A percentile compares a stretch with the other conserved stretches of the same genome.
Evolutionary conservation across 805 yeast genomes (phyloP).

Genomic region (Ogataea pignaliae): DNA sequence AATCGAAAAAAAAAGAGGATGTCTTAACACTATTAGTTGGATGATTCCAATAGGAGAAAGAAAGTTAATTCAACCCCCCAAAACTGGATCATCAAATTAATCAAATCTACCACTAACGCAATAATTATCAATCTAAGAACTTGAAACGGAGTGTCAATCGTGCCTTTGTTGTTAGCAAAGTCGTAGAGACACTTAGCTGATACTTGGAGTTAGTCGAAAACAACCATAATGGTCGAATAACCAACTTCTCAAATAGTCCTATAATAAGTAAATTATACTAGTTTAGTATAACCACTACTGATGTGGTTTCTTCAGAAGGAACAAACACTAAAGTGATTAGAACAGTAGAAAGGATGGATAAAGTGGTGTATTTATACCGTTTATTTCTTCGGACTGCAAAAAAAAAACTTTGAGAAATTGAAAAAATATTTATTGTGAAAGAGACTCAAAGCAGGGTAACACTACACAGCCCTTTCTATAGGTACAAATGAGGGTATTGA

Average conservation of each 20-base stretch:
- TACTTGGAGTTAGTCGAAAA: conserved; percentile 25
- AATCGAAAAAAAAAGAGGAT: conserved; percentile 18
- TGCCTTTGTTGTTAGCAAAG: conserved; percentile 70
- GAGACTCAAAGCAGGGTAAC: background rate
- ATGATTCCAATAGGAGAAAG: conserved; percentile 27
- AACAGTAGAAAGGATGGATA: background rate
- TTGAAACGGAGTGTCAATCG: conserved; percentile 72
- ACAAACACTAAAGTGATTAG: conserved; percentile 1
- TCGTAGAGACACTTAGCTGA: conserved; percentile 70
- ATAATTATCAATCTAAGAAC: conserved; percentile 54
- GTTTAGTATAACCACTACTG: conserved; percentile 82
- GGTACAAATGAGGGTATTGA: background rate
- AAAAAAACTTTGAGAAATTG: conserved; percentile 8
- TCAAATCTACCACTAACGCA: conserved; percentile 33
- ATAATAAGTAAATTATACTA: conserved; percentile 50
- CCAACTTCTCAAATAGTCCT: conserved; percentile 43
- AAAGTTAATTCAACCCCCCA: conserved; percentile 22
- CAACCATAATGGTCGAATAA: conserved; percentile 38
- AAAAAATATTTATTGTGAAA: too few species aligned
- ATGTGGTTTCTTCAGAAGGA: conserved; percentile 38
- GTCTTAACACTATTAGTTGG: conserved; percentile 54
- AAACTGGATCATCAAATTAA: conserved; percentile 18
- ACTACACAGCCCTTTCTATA: background rate
- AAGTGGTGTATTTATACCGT: background rate
- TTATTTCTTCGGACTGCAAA: background rate